Base-by-base conservation (phyloP, 495 filamentous ascomycete genomes). In the Tuber umbilicatum region DNA sequence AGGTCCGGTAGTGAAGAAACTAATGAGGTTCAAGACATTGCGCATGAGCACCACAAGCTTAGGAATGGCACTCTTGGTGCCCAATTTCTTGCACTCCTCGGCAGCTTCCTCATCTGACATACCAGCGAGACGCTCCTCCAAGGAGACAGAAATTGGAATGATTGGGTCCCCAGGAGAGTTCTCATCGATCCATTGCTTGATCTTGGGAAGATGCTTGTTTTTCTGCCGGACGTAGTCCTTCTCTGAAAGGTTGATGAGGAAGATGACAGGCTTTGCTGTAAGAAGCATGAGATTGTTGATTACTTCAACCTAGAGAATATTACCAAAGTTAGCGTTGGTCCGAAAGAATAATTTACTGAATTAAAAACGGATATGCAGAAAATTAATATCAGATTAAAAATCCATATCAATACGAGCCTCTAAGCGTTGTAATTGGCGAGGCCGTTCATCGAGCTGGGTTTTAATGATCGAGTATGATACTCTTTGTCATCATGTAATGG, bases 361-460 rank as follows among this genome's bases (percentile, higher is more conserved):
- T 12, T 6, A 70, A 70, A 70, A 71, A 45, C 21, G 7, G 7
- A 31, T 31, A 23, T 74, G 38, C 70, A 37, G 21, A 39, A 55
- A 42, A 70, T 64, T 43, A 41, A 72, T 74, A 70, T 70, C 77
- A 73, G 67, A 39, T 40, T 68, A 82, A 81, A 77, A 77, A 84
- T 86, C 91, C 85, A 90, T 97, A 92, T 96, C 95, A 98, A 84
- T 80, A 89, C 87, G 88, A 64, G 86, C 85, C 89, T 90, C 91
- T 87, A 86, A 88, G 79, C 79, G 88, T 91, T 87, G 71, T 81
- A 86, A 83, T 86, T 83, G 79, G 83, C 87, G 88, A 90, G 90
- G 86, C 77, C 89, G 89, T 90, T 97, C 95, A 89, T 97, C 90
- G 95, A 99, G 95, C 95, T 99, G 95, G 95, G 95, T 92, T 97